phyloP scores from a whole-genome alignment of 305 asterid species.

The Fraxinus velutina region DNA sequence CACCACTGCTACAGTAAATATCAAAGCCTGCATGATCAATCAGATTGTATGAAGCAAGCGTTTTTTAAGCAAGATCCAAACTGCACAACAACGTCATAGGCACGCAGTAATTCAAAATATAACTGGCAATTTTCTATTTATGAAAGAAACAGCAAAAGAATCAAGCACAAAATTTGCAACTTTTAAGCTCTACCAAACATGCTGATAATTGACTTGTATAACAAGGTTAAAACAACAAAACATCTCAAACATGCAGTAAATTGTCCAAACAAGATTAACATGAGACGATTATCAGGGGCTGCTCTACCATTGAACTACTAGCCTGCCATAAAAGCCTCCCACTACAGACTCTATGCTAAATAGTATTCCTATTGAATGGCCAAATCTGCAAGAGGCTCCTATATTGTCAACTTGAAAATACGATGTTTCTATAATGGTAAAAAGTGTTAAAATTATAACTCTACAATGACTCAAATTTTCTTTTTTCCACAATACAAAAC shows the following conservation, averaged over 20 bases:
- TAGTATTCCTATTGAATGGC: background rate
- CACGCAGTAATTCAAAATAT: background rate
- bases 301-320: background rate
- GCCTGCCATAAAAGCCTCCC: background rate
- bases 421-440: background rate
- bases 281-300: background rate
- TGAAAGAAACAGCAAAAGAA: background rate
- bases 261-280: background rate
- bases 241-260: background rate
- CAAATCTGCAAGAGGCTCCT: background rate
- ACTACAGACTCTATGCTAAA: background rate
- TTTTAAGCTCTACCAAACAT: background rate
- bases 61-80: background rate
- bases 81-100: background rate
- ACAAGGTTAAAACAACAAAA: background rate
- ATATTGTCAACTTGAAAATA: background rate
- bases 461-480: background rate
- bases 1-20: slow-evolving; percentile 32
- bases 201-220: background rate
- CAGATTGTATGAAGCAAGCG: background rate
- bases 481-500: background rate
- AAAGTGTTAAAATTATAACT: background rate
- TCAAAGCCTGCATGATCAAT: slow-evolving; percentile 36
- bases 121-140: background rate
- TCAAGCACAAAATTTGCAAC: background rate